Evolutionary conservation across 2,329 filamentous ascomycete species (phyloP).

Genomic region (Periconia sp.): DNA sequence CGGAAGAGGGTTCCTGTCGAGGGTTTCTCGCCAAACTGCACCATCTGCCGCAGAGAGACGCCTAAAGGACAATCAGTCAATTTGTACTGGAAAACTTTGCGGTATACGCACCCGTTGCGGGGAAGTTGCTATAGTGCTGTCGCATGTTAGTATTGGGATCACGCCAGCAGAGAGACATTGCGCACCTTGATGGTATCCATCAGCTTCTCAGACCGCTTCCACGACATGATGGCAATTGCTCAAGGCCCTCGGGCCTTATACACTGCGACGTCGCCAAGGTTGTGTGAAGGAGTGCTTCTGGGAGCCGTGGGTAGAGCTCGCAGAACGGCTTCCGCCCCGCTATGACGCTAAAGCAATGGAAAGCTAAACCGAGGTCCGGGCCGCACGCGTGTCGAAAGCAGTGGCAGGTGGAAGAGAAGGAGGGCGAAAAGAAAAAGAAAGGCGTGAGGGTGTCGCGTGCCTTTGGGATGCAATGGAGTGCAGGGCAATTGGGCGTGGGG

Average conservation of each 20-base stretch:
- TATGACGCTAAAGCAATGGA: conserved; percentile 39
- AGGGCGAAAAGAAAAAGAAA: conserved; percentile 9
- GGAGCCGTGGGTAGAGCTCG: conserved; percentile 10
- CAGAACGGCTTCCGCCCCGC: conserved; percentile 23
- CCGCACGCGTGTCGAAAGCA: conserved; percentile 6
- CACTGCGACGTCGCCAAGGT: conserved; percentile 40
- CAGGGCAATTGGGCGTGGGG: conserved; percentile 18
- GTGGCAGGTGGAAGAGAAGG: neutral
- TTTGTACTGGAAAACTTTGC: too few relatives aligned
- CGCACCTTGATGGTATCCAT: conserved; percentile 86
- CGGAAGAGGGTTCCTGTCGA: conserved; percentile 93
- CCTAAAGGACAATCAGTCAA: conserved; percentile 32
- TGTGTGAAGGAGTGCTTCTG: conserved; percentile 8
- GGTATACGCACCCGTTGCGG: conserved; percentile 90
- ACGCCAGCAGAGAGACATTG: conserved; percentile 8
- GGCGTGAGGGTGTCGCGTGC: conserved; percentile 9
- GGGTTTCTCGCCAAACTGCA: conserved; percentile 94
- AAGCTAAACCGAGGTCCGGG: conserved; percentile 38
- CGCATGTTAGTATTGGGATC: conserved; percentile 27
- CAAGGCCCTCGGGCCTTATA: conserved; percentile 44
- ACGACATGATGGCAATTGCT: conserved; percentile 73
- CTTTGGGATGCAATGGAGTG: too few relatives aligned
- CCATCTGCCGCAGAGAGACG: conserved; percentile 92
- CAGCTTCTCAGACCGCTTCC: conserved; percentile 87
- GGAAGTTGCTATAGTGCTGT: conserved; percentile 90